A percentile compares a stretch with the other conserved stretches of the same genome.
These are phyloP conservation scores for Penstemon davidsonii DNA, from an alignment of 257 asterid species.

Conservation along the genomic window DNA sequence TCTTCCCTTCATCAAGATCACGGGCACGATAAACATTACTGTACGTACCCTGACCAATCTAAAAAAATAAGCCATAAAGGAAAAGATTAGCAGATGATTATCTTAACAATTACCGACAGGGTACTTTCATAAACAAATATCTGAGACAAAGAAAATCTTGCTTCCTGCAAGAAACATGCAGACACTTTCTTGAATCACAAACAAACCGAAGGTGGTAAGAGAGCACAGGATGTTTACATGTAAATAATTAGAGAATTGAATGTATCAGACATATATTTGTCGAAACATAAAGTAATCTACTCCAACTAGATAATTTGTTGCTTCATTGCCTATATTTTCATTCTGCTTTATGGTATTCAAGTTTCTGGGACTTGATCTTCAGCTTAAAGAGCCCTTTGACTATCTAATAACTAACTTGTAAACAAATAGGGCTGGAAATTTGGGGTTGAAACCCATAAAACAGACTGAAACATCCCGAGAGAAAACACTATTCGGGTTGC, in stretches of 20 bases:
- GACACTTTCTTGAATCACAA: conserved; percentile 11
- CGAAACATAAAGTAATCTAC: background rate
- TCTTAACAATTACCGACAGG: background rate
- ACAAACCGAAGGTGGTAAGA: conserved; percentile 16
- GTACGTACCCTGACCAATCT: conserved; percentile 98
- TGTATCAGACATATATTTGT: background rate
- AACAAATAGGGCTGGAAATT: background rate
- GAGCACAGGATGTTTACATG: background rate
- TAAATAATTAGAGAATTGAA: background rate
- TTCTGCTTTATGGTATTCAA: background rate
- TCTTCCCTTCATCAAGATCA: conserved; percentile 84
- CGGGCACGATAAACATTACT: conserved; percentile 94
- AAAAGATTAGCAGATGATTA: conserved; percentile 18
- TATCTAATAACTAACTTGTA: background rate
- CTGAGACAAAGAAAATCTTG: background rate
- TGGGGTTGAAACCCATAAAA: background rate
- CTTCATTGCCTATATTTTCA: conserved; percentile 8
- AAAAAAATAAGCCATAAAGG: conserved; percentile 23
- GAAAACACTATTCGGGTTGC: no score
- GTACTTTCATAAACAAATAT: background rate
- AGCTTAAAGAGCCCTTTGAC: conserved; percentile 15
- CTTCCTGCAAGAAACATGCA: background rate
- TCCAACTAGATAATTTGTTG: conserved; percentile 6
- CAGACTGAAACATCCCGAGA: background rate
- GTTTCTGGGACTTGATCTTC: conserved; percentile 4